phyloP scores from a whole-genome alignment of 139 green algal species.

The Tetraselmis chui region DNA sequence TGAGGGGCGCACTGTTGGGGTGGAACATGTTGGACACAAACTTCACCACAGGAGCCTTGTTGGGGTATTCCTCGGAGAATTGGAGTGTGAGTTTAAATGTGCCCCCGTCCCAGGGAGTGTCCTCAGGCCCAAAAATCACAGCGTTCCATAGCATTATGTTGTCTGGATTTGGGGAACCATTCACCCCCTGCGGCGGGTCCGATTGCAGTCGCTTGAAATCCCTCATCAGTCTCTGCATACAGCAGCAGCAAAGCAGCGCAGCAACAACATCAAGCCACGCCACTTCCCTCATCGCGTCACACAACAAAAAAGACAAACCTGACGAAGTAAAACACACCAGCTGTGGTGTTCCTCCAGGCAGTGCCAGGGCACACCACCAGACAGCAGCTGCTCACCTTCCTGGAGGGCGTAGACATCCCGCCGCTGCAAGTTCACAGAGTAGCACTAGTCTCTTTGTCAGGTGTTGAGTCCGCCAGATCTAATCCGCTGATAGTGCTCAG shows the following conservation, averaged over 20 bases:
- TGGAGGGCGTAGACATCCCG: not conserved
- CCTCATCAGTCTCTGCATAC: constrained; percentile 71
- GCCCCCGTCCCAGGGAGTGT: constrained; percentile 94
- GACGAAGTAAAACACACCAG: not conserved
- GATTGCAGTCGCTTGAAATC: constrained; percentile 86
- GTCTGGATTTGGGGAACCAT: constrained; percentile 78
- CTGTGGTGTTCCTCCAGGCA: not conserved
- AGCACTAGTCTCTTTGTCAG: no score
- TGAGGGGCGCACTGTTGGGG: constrained; percentile 76
- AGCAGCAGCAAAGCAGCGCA: not conserved
- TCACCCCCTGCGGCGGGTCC: constrained; percentile 91
- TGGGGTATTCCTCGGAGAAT: constrained; percentile 97
- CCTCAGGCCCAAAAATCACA: constrained; percentile 98
- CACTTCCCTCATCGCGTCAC: no score
- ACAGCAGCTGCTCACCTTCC: not conserved
- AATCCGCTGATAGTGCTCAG: no score
- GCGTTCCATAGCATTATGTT: constrained; percentile 99
- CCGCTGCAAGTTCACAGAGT: no score
- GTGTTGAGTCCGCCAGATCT: no score
- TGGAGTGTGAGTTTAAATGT: constrained; percentile 92
- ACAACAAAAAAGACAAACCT: no score
- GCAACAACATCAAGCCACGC: no score
- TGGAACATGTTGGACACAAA: constrained; percentile 95
- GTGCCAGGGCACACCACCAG: not conserved
- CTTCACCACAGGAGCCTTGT: constrained; percentile 92